Conservation (phyloP, 2,329 filamentous ascomycete species). For the Onygenales sp. region DNA sequence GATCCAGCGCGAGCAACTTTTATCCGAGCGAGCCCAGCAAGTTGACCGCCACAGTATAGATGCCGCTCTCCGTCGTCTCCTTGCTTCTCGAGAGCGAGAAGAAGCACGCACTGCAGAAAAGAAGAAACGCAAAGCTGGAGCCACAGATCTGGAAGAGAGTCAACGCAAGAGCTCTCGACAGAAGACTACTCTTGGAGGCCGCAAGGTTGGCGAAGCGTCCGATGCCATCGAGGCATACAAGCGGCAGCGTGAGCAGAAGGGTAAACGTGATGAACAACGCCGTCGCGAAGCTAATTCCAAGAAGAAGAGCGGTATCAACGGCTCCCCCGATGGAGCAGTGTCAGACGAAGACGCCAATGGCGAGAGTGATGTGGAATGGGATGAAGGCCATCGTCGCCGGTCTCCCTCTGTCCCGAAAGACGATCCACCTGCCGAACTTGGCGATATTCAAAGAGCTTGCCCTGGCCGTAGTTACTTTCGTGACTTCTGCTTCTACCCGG, state of each 20-base stretch:
- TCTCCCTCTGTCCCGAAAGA: constrained; percentile 49
- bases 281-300: constrained; percentile 31
- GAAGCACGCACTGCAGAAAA: constrained; percentile 43
- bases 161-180: constrained; percentile 65
- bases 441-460: constrained; percentile 75
- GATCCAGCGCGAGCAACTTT: constrained; percentile 79
- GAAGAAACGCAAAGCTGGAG: constrained; percentile 65
- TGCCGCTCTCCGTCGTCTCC: constrained; percentile 66
- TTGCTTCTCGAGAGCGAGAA: constrained; percentile 57
- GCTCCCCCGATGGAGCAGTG: constrained; percentile 51
- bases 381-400: constrained; percentile 45
- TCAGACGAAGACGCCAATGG: constrained; percentile 57
- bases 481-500: constrained; percentile 85
- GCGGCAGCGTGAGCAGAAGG: constrained; percentile 50
- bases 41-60: constrained; percentile 77
- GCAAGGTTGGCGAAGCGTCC: constrained; percentile 58
- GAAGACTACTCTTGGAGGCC: constrained; percentile 56
- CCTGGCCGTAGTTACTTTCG: constrained; percentile 80
- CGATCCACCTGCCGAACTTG: constrained; percentile 60
- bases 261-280: constrained; percentile 38
- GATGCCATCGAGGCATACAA: constrained; percentile 65
- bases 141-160: constrained; percentile 68
- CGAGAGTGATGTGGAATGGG: constrained; percentile 74
- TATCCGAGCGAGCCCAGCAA: constrained; percentile 77
- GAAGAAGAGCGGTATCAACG: constrained; percentile 51